These are phyloP conservation scores for Hsuehochloa calcarea DNA, from an alignment of 176 grass and related monocot species.

Conservation along the genomic window DNA sequence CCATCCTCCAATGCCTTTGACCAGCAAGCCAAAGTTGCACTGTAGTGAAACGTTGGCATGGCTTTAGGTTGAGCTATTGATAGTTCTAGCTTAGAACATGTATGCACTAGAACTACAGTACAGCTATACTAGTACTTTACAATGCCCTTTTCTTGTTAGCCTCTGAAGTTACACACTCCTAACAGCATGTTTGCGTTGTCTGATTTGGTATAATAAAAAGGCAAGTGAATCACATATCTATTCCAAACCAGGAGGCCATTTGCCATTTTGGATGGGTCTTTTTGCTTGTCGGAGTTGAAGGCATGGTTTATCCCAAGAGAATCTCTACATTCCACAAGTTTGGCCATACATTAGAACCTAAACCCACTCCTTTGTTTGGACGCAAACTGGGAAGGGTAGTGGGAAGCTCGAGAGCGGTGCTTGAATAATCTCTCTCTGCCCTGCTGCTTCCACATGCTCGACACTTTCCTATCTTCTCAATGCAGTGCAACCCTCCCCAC, in stretches of 20 bases:
- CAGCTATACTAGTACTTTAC: neutral
- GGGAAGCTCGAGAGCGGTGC: conserved; percentile 27
- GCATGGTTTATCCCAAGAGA: conserved; percentile 44
- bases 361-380: conserved; percentile 15
- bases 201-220: neutral
- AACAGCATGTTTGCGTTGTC: neutral
- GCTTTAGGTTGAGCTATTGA: neutral
- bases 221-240: neutral
- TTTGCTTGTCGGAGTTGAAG: conserved; percentile 13
- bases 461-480: neutral
- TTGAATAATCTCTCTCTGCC: neutral
- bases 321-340: conserved; percentile 36
- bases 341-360: conserved; percentile 47
- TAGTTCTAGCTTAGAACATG: neutral
- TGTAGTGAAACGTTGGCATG: neutral
- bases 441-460: neutral
- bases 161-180: neutral
- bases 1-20: conserved; percentile 24
- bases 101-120: neutral
- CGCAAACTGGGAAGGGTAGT: neutral
- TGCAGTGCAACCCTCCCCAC: neutral
- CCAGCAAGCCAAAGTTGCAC: neutral
- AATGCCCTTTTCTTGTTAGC: neutral
- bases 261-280: conserved; percentile 9
- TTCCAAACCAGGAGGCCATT: neutral